Evolutionary conservation across 805 yeast genomes (phyloP), one percentile per base, ranked within the genome.

Genomic region (Tetrapisispora nanseiensis): DNA sequence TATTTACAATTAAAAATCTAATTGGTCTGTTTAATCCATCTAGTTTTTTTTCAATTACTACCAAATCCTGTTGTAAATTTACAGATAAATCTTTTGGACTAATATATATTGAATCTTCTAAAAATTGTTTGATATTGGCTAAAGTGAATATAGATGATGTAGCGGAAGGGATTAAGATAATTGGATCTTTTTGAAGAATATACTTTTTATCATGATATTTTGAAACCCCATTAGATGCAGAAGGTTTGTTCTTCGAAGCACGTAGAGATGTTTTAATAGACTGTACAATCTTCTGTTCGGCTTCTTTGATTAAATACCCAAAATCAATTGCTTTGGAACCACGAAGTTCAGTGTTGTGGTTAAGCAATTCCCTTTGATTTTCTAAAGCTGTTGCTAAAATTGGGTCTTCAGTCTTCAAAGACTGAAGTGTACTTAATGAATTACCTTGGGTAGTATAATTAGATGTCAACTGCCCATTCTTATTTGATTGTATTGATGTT

Each of bases 101-200:
- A 38, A 74, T 70, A 50, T 76, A 84, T 26, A 62, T 65, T 4
- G 96, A 94, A 11, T 78, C 72, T 59, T 85, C 86, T 50, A 92
- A 63, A 51, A 84, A 83, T 39, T 72, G 68, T 62, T 79, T 78
- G 36, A 80, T 75, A 54, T 83, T 82, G 24, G 71, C 56, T 72
- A 81, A 71, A 8, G 81, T 77, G 39, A 84, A 52, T 20, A 84
- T 63, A 0, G 89, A 74, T 4, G 90, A 79, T 0, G 92, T 84
- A 8, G 92, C 79, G 4, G 95, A 90, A 12, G 92, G 82, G 23
- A 84, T 67, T 33, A 84, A 61, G 43, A 84, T 81, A 51, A 84
- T 82, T 20, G 94, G 94, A 46, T 78, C 85, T 22, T 40, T 33
- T 31, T 32, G 33, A 4, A 24, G 32, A 39, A 36, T 23, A n/a